These are phyloP conservation scores for Phlyctochytrium arcticum DNA, from an alignment of 192 early-diverging fungal genomes.

Conservation along the genomic window DNA sequence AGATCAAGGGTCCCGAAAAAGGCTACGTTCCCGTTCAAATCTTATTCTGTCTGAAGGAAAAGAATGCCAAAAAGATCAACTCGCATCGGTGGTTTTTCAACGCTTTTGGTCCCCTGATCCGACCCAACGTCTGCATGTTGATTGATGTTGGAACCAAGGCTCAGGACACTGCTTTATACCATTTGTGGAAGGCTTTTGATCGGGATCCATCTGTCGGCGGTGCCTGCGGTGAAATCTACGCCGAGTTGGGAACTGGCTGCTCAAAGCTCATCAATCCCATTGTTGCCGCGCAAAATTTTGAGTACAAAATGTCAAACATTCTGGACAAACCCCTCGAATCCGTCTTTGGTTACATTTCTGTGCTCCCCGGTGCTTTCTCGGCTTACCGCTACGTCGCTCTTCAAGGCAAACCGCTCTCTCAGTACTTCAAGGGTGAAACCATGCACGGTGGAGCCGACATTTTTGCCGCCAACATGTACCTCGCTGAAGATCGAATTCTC, in stretches of 20 bases:
- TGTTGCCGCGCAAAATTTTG: slow-evolving; percentile 95
- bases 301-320: slow-evolving; percentile 98
- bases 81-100: slow-evolving; percentile 98
- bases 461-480: slow-evolving; percentile 90
- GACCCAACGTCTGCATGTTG: slow-evolving; percentile 85
- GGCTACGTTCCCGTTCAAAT: slow-evolving; percentile 81
- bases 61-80: slow-evolving; percentile 91
- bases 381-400: slow-evolving; percentile 89
- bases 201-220: slow-evolving; percentile 75
- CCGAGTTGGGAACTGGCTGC: slow-evolving; percentile 75
- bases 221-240: slow-evolving; percentile 92
- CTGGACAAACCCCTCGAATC: slow-evolving; percentile 95
- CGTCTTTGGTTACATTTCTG: slow-evolving; percentile 83
- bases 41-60: slow-evolving; percentile 87
- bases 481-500: slow-evolving; percentile 86
- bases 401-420: slow-evolving; percentile 64
- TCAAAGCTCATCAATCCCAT: slow-evolving; percentile 75
- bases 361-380: slow-evolving; percentile 91
- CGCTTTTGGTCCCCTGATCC: slow-evolving; percentile 76
- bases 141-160: slow-evolving; percentile 94
- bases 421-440: slow-evolving; percentile 92
- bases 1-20: slow-evolving; percentile 62
- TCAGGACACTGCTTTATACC: slow-evolving; percentile 77
- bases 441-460: slow-evolving; percentile 77
- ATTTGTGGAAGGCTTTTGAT: slow-evolving; percentile 92